Evolutionary conservation across 805 yeast genomes (phyloP).

Genomic region (Candida boidinii): DNA sequence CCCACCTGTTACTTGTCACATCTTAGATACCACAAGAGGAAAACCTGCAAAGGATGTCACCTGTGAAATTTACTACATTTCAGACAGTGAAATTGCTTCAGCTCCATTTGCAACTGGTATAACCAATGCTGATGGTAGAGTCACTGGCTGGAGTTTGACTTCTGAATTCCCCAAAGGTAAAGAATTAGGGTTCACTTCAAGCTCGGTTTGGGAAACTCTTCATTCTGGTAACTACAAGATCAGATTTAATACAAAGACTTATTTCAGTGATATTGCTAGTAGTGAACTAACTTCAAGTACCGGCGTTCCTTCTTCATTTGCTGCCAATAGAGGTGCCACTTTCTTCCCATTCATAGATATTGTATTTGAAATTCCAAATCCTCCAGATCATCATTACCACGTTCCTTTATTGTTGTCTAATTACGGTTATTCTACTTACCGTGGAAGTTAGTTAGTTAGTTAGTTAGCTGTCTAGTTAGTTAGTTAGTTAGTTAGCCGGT

Average conservation of each 20-base stretch:
- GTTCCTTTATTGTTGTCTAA: conserved; percentile 80
- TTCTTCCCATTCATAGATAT: conserved; percentile 89
- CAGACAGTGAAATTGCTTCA: conserved; percentile 13
- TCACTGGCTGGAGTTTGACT: conserved; percentile 49
- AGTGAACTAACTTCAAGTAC: too few relatives aligned
- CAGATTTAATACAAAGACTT: conserved; percentile 66
- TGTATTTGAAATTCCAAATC: conserved; percentile 53
- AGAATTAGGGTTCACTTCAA: conserved; percentile 8
- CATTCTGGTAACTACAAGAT: conserved; percentile 65
- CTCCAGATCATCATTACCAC: conserved; percentile 78
- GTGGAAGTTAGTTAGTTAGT: conserved; percentile 50
- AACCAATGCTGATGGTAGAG: conserved; percentile 79
- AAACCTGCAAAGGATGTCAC: conserved; percentile 73
- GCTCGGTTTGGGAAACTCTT: conserved; percentile 32
- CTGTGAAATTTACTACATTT: conserved; percentile 46
- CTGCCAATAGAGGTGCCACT: conserved; percentile 29
- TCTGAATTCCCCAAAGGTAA: conserved; percentile 29
- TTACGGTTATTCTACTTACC: conserved; percentile 83
- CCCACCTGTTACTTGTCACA: conserved; percentile 78
- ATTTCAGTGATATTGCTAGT: conserved; percentile 31
- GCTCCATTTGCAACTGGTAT: conserved; percentile 48
- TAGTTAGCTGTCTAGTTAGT: too few relatives aligned
- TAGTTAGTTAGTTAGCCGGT: background rate
- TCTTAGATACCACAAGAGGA: conserved; percentile 78
- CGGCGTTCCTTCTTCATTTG: conserved; percentile 4